A percentile compares a stretch with the other conserved stretches of the same genome.
These are phyloP conservation scores for Tetratostichococcus sp. DNA, from an alignment of 139 green algal genomes.

Conservation along the genomic window DNA sequence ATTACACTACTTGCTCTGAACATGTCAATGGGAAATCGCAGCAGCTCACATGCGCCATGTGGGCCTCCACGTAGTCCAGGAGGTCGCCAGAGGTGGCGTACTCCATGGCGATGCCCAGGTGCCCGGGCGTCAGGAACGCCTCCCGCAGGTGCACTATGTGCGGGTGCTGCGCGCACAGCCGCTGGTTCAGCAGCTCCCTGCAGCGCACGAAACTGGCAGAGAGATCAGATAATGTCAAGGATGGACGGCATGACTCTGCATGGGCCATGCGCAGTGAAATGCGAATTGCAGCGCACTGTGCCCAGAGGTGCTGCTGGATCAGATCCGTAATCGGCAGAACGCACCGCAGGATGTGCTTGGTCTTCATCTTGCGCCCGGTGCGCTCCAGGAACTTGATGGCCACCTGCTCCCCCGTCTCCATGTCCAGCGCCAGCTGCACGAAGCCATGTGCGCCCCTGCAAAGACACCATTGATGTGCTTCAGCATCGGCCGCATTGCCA, in stretches of 20 bases:
- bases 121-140: conserved; percentile 31
- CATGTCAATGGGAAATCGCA: too few relatives aligned
- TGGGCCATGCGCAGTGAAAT: too few relatives aligned
- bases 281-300: too few relatives aligned
- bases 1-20: too few relatives aligned
- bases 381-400: conserved; percentile 80
- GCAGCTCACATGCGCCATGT: not conserved
- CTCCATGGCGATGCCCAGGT: conserved; percentile 66
- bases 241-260: too few relatives aligned
- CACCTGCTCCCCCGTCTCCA: conserved; percentile 63
- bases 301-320: too few relatives aligned
- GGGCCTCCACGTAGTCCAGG: conserved; percentile 33
- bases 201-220: too few relatives aligned
- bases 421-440: conserved; percentile 71
- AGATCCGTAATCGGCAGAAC: too few relatives aligned
- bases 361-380: conserved; percentile 56
- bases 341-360: not conserved
- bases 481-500: too few relatives aligned
- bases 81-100: conserved; percentile 47
- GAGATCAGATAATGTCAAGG: too few relatives aligned
- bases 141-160: conserved; percentile 9
- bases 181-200: conserved; percentile 4
- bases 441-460: conserved; percentile 82
- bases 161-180: conserved; percentile 3
- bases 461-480: not conserved